Evolutionary conservation across 75 land plant genomes (phyloP).

Genomic region (Ceratopteris richardii): DNA sequence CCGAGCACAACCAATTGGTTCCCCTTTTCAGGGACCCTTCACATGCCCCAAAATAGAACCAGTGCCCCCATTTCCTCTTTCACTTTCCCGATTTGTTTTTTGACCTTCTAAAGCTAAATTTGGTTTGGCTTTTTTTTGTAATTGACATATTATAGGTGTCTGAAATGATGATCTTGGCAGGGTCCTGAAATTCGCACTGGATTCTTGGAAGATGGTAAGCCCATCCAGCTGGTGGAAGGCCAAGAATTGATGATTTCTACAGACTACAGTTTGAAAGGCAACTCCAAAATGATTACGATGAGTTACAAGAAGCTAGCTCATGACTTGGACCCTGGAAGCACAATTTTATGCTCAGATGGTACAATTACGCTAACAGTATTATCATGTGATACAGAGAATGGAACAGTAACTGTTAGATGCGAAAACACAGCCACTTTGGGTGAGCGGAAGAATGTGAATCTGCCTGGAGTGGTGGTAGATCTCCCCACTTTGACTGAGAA

Average conservation of each 20-base stretch:
- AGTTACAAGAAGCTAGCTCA: constrained; percentile 75
- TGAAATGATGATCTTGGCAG: constrained; percentile 34
- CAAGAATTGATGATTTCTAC: constrained; percentile 69
- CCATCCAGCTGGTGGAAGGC: constrained; percentile 71
- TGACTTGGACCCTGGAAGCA: constrained; percentile 66
- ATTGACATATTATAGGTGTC: too few relatives aligned
- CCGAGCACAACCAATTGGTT: too few relatives aligned
- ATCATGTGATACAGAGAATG: constrained; percentile 48
- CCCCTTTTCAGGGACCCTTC: too few relatives aligned
- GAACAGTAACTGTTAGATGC: constrained; percentile 69
- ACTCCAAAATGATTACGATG: constrained; percentile 62
- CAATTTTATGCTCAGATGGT: constrained; percentile 80
- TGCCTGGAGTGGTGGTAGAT: constrained; percentile 88
- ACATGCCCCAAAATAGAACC: too few relatives aligned
- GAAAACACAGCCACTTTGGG: constrained; percentile 77
- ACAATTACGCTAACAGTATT: constrained; percentile 74
- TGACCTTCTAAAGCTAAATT: too few relatives aligned
- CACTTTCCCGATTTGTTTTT: too few relatives aligned
- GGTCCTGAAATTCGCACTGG: constrained; percentile 98
- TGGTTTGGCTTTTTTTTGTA: too few relatives aligned
- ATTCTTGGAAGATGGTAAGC: constrained; percentile 67
- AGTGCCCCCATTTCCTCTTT: too few relatives aligned
- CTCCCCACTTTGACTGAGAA: constrained; percentile 87
- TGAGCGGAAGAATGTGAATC: constrained; percentile 86
- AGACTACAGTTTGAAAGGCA: constrained; percentile 66